Evolutionary conservation across 805 yeast genomes (phyloP).

Genomic region (Yarrowia hollandica): DNA sequence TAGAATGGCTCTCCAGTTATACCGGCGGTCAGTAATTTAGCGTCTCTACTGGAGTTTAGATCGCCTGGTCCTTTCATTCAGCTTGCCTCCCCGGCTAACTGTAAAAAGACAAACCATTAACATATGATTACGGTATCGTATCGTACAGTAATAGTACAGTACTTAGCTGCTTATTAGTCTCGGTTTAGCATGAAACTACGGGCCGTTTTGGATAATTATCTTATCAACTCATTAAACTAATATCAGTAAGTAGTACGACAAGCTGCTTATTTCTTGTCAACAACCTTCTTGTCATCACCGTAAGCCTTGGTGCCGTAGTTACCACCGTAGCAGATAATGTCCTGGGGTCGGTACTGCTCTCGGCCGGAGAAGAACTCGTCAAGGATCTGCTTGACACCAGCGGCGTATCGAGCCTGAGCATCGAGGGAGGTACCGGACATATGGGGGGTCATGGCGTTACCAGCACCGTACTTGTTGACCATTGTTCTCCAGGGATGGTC

Average conservation of each 20-base stretch:
- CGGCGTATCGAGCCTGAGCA: conserved; percentile 73
- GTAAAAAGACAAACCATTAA: too few relatives aligned
- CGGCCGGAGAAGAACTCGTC: conserved; percentile 61
- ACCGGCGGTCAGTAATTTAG: too few relatives aligned
- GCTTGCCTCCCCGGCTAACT: too few relatives aligned
- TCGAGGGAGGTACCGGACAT: conserved; percentile 77
- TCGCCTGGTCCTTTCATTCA: too few relatives aligned
- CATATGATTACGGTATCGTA: too few relatives aligned
- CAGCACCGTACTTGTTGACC: conserved; percentile 65
- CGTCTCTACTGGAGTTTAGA: too few relatives aligned
- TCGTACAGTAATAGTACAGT: too few relatives aligned
- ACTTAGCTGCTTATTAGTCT: too few relatives aligned
- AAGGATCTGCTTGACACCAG: conserved; percentile 66
- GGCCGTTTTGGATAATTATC: too few relatives aligned
- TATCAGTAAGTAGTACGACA: too few relatives aligned
- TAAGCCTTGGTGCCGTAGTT: conserved; percentile 72
- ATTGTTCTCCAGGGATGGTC: conserved; percentile 76
- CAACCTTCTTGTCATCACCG: conserved; percentile 49
- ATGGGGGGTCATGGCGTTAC: conserved; percentile 86
- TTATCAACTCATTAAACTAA: conserved; percentile 2
- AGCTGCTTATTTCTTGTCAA: conserved; percentile 30
- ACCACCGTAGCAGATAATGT: conserved; percentile 69
- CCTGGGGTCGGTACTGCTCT: conserved; percentile 71
- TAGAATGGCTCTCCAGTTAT: too few relatives aligned
- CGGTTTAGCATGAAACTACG: too few relatives aligned